Conservation (phyloP, 1,284 basidiomycete genomes). For the Cutaneotrichosporon sp. region DNA sequence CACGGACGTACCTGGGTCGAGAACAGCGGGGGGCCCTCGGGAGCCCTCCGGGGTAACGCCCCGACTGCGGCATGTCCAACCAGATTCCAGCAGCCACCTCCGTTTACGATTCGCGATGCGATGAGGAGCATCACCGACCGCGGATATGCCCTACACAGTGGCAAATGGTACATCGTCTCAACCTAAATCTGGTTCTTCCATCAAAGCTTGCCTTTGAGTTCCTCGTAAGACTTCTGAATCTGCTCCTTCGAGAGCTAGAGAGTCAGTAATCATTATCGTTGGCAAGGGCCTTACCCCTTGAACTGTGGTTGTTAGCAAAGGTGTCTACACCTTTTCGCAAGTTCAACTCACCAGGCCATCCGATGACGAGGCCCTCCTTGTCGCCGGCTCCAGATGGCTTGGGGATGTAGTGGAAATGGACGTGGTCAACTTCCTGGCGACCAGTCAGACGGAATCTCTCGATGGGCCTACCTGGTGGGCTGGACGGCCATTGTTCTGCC, state of each 20-base stretch:
- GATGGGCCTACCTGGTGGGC: conserved; percentile 54
- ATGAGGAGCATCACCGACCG: no score
- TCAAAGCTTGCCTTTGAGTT: conserved; percentile 14
- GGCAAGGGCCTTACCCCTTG: not conserved
- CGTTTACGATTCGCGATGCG: no score
- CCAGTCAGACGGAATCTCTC: not conserved
- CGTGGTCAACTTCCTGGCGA: conserved; percentile 67
- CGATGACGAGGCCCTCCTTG: conserved; percentile 70
- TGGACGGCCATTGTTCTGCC: conserved; percentile 73
- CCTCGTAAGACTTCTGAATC: conserved; percentile 9
- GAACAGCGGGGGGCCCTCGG: no score
- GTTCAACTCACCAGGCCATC: conserved; percentile 59
- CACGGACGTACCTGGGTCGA: no score
- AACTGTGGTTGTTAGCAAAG: conserved; percentile 1
- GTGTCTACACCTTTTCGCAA: not conserved
- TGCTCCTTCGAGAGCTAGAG: conserved; percentile 13
- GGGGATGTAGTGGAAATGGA: conserved; percentile 83
- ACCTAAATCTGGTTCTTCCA: no score
- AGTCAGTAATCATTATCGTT: not conserved
- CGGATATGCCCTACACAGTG: no score
- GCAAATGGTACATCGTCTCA: no score
- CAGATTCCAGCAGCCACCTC: no score
- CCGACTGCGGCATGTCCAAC: no score
- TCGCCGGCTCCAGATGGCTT: conserved; percentile 61
- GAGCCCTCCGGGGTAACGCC: no score